Percentiles rank a stretch among this genome's conserved stretches.
These are phyloP conservation scores for Yarrowia galli DNA, from an alignment of 1,139 yeast genomes.

Conservation along the genomic window DNA sequence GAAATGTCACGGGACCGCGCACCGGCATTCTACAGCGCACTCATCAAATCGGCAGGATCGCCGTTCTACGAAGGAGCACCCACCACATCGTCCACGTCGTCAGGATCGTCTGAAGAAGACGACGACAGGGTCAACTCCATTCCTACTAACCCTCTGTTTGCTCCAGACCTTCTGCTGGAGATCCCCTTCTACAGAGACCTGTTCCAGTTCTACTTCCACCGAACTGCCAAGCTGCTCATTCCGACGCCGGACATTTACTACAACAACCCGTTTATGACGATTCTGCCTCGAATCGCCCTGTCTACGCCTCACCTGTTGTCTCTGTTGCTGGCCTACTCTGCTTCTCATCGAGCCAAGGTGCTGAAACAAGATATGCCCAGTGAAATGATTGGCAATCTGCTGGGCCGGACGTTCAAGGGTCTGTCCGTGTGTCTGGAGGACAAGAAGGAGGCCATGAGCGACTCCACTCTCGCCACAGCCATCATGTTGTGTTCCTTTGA, in stretches of 20 bases:
- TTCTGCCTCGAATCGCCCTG: slow-evolving; percentile 76
- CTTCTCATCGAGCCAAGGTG: slow-evolving; percentile 55
- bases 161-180: slow-evolving; percentile 64
- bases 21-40: slow-evolving; percentile 24
- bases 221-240: slow-evolving; percentile 67
- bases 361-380: slow-evolving; percentile 54
- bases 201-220: slow-evolving; percentile 68
- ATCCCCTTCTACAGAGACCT: slow-evolving; percentile 67
- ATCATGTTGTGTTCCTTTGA: slow-evolving; percentile 69
- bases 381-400: slow-evolving; percentile 58
- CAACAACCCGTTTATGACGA: slow-evolving; percentile 70
- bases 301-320: slow-evolving; percentile 62
- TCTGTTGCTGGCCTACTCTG: slow-evolving; percentile 71
- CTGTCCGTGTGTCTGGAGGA: slow-evolving; percentile 61
- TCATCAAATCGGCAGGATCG: slow-evolving; percentile 13
- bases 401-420: slow-evolving; percentile 65
- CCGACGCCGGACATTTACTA: slow-evolving; percentile 68
- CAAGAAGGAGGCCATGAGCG: slow-evolving; percentile 63
- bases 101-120: slow-evolving; percentile 35
- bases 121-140: slow-evolving; percentile 45
- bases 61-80: slow-evolving; percentile 39
- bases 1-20: slow-evolving; percentile 2
- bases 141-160: slow-evolving; percentile 61
- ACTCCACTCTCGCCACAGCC: slow-evolving; percentile 71
- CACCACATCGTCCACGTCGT: slow-evolving; percentile 32